These are phyloP conservation scores for Lachancea nothofagi DNA, from an alignment of 805 yeast species.

Conservation along the genomic window DNA sequence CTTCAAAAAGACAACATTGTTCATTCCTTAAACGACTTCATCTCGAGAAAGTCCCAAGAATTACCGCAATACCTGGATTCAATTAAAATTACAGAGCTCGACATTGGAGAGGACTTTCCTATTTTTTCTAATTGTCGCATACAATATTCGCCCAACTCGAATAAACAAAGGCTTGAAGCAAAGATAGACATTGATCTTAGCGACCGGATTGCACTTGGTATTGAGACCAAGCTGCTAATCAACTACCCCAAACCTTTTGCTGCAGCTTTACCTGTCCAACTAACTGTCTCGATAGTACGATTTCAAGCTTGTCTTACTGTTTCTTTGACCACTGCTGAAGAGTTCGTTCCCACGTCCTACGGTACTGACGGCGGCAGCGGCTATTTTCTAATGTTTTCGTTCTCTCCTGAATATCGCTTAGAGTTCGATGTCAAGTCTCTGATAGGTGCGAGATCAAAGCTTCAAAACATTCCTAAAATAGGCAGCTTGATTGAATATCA, in stretches of 20 bases:
- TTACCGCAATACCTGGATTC: conserved; percentile 78
- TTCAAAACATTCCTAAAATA: conserved; percentile 90
- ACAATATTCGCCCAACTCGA: conserved; percentile 48
- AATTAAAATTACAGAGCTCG: conserved; percentile 74
- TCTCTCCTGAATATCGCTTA: conserved; percentile 83
- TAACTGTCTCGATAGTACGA: conserved; percentile 82
- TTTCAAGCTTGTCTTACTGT: conserved; percentile 88
- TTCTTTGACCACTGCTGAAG: conserved; percentile 45
- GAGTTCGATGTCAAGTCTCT: conserved; percentile 85
- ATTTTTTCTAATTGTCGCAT: conserved; percentile 91
- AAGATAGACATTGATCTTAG: conserved; percentile 86
- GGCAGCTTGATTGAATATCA: conserved; percentile 77
- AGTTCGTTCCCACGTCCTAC: conserved; percentile 20
- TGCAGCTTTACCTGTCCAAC: conserved; percentile 79
- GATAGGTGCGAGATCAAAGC: conserved; percentile 86
- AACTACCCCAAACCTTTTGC: conserved; percentile 80
- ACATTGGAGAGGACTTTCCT: conserved; percentile 93
- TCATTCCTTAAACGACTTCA: conserved; percentile 64
- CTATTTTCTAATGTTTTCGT: conserved; percentile 80
- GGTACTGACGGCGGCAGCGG: conserved; percentile 33
- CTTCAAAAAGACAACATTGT: conserved; percentile 76
- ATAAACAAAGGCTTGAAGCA: conserved; percentile 58
- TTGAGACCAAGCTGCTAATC: conserved; percentile 70
- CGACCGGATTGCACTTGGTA: conserved; percentile 80
- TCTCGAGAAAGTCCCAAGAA: conserved; percentile 42